Evolutionary conservation across 139 green algal genomes (phyloP), one percentile per base, ranked within the genome.

Genomic region (Ettlia oleoabundans): DNA sequence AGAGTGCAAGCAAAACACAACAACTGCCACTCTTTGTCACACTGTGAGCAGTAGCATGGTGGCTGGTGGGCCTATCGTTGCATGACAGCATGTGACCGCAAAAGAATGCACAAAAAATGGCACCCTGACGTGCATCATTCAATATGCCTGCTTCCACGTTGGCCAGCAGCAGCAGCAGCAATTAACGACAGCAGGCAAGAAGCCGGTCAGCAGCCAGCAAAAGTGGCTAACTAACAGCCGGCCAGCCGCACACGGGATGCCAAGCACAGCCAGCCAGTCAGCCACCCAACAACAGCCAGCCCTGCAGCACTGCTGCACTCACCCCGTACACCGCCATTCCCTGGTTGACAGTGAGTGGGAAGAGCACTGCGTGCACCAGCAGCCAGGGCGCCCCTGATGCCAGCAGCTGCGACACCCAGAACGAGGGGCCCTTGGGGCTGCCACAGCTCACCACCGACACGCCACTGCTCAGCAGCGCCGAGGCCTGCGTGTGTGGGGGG

Each of bases 351-450:
- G 73, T 67, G 24, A 80, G 35, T 1, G 73, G 73, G 53, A 80
- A 80, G 52, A 80, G 52, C 35, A 80, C 52, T 0, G 73, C 73
- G 53, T 80, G 73, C 8, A 67, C 73, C 35, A 68, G 35, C 52
- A 80, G 52, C 73, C 73, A 80, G 8, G 73, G 73, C 53, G 68
- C 73, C 0, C 73, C 73, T 10, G 73, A 80, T 4, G 73, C 73
- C 52, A 80, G 73, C 52, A 80, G 53, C 73, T 80, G 73, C 30
- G 52, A 69, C 22, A 80, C 28, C 73, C 73, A 80, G 24, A 80
- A 80, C 35, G 53, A 35, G 35, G 52, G 52, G 53, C 73, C 41
- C 24, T 33, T 13, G n/a, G n/a, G 24, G 35, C 52, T 38, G 52
- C 73, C 58, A 53, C 73, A 80, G 52, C 52, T 68, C 24, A 67